Base-by-base conservation (phyloP, 805 yeast species). In the Saccharomycopsis sp. region DNA sequence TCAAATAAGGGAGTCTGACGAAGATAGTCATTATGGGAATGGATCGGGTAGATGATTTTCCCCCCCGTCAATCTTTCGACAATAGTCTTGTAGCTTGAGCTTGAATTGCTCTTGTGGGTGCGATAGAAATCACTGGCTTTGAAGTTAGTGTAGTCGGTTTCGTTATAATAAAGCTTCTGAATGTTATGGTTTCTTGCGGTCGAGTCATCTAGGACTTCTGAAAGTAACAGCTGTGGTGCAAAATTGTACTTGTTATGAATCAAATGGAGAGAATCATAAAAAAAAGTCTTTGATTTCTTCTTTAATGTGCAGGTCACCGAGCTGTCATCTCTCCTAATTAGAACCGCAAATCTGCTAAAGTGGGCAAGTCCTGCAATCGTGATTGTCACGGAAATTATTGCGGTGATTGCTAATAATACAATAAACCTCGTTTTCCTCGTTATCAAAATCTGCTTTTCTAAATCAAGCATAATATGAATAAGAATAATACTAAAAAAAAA, bases 11-110 rank as follows among this genome's bases (percentile, higher is more conserved):
- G 86, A 3, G 62, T 54, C 2, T 54, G 48, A 54, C 86, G 62
- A 79, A 81, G 75, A 58, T 81, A 81, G 56, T 80, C 86, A 55
- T 81, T 81, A 57, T 81, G 87, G 1, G 85, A 77, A 56, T 81
- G 87, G 22, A 80, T 63, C 5, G n/a, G 13, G 20, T 33, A 32
- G 8, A 45, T n/a, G 5, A 20, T 20, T 19, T 37, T 27, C 13
- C 50, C 47, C 7, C 44, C 52, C 4, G 52, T 47, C 14, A 47
- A 29, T 11, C 21, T 33, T 22, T 47, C 51, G 16, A 47, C 41
- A 3, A 29, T 20, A 21, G 51, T 43, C 7, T 14, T 34, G 23
- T 6, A n/a, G 37, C 23, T 24, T 3, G 7, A 21, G 40, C 17
- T 26, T 16, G 44, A 3, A 13, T 16, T 32, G 11, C 7, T 29